Base-by-base conservation (phyloP, 2,329 filamentous ascomycete species). In the Xylariaceae sp. region DNA sequence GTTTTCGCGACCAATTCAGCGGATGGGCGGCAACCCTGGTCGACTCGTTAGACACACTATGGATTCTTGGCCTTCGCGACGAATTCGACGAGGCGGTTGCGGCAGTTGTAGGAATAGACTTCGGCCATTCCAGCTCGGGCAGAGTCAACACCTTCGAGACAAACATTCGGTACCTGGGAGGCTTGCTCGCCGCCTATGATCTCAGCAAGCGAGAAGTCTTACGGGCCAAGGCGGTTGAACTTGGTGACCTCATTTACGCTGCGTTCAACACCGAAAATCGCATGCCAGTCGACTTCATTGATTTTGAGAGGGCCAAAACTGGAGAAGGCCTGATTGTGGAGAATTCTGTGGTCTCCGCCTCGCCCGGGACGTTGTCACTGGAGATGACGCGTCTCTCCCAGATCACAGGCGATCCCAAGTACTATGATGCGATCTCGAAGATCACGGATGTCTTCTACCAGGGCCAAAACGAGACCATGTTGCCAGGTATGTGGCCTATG, bases 401-500 rank as follows among this genome's bases (percentile, higher is more conserved):
- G 69, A 73, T 93, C 56, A 92, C 89, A 0, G 85, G 84, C 26
- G 81, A 92, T 57, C 74, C 82, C 18, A 91, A 89, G 65, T 93
- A 90, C 74, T 91, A 88, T 68, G 87, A 90, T 68, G 89, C 87
- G 5, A 80, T 89, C 57, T 82, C 86, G 26, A 79, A 82, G 5
- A 83, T 93, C 50, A 91, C 87, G 62, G 79, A 89, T 53, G 78
- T 86, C 18, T 81, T 93, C 59, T 81, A 88, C 57, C 73, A 77
- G 3, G 81, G 82, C 51, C 90, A 93, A 74, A 82, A 83, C 59
- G 73, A 79, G 16, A 92, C 89, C 0, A 77, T 74, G 16, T 71
- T 93, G 1, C 89, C 89, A 0, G 90, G 90, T 0, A 76, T 92
- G 68, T 93, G 89, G 88, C 89, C 90, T 1, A 79, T 83, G 53